Percentiles rank a stretch among this genome's conserved stretches.
phyloP scores from a whole-genome alignment of 2,329 filamentous ascomycete genomes.

The Xylaria hypoxylon region DNA sequence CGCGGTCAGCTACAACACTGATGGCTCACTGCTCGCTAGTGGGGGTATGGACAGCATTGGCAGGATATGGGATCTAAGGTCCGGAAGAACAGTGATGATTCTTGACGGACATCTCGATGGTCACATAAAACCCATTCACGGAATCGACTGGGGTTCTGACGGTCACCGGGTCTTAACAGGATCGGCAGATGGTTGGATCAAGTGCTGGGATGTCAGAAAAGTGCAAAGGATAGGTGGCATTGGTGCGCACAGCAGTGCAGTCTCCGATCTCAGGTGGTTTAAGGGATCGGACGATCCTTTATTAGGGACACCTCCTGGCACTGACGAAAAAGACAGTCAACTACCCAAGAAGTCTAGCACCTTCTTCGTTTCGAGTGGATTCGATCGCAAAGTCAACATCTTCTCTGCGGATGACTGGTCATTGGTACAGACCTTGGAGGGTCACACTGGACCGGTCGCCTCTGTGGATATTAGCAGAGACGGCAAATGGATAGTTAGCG shows the following conservation, averaged over 20 bases:
- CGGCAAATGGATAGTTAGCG: conserved; percentile 92
- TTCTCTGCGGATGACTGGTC: conserved; percentile 98
- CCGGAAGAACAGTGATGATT: conserved; percentile 94
- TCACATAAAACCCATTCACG: conserved; percentile 91
- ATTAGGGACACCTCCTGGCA: conserved; percentile 68
- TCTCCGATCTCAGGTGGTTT: conserved; percentile 94
- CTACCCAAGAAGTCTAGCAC: conserved; percentile 88
- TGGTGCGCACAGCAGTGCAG: conserved; percentile 89
- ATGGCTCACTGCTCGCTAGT: conserved; percentile 89
- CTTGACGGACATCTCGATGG: conserved; percentile 86
- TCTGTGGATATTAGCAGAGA: conserved; percentile 90
- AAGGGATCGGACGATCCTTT: conserved; percentile 84
- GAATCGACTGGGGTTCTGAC: conserved; percentile 90
- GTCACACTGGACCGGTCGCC: conserved; percentile 91
- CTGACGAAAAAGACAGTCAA: conserved; percentile 73
- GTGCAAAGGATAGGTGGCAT: conserved; percentile 86
- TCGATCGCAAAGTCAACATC: conserved; percentile 94
- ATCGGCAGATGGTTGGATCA: conserved; percentile 93
- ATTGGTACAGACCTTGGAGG: conserved; percentile 85
- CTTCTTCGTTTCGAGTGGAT: conserved; percentile 90
- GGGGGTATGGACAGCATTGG: conserved; percentile 96
- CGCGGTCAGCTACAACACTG: conserved; percentile 86
- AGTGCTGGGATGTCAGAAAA: conserved; percentile 96
- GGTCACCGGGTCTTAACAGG: conserved; percentile 93
- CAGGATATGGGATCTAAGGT: conserved; percentile 93